A percentile compares a stretch with the other conserved stretches of the same genome.
Conservation (phyloP, 2,329 filamentous ascomycete genomes). For the Ophiostoma populinum region DNA sequence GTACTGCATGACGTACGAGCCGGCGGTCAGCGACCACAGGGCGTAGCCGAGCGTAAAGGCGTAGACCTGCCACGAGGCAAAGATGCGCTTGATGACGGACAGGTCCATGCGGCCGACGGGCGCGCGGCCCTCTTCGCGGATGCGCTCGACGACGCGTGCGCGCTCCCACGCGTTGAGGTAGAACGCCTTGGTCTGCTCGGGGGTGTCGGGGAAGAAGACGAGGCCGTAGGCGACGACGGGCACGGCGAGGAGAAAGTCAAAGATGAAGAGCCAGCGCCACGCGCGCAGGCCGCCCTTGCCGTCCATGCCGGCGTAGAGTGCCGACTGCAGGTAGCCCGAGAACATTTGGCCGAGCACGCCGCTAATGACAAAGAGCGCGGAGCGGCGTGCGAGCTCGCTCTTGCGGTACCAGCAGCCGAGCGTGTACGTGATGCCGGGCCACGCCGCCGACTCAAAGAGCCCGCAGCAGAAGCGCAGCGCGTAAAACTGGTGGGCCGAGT, state of each 20-base stretch:
- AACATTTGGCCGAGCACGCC: conserved; percentile 50
- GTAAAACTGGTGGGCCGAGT: conserved; percentile 22
- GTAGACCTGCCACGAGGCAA: conserved; percentile 26
- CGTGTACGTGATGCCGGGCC: conserved; percentile 26
- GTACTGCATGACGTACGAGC: conserved; percentile 23
- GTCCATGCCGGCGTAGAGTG: conserved; percentile 41
- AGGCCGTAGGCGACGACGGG: conserved; percentile 21
- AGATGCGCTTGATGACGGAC: conserved; percentile 21
- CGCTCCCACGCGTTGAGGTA: conserved; percentile 37
- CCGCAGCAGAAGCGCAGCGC: conserved; percentile 36
- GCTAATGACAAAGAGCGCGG: conserved; percentile 38
- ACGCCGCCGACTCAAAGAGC: conserved; percentile 35
- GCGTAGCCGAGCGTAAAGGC: conserved; percentile 23
- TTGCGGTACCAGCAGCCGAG: conserved; percentile 48
- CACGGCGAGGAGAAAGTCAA: conserved; percentile 18
- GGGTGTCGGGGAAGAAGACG: conserved; percentile 22
- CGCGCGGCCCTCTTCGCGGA: conserved; percentile 36
- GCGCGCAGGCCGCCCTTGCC: conserved; percentile 10
- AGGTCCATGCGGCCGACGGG: conserved; percentile 21
- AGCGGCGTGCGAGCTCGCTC: conserved; percentile 41
- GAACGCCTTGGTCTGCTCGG: conserved; percentile 15
- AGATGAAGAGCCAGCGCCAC: conserved; percentile 8
- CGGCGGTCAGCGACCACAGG: conserved; percentile 22
- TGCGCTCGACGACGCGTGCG: conserved; percentile 47
- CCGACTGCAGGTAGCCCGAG: conserved; percentile 39